phyloP scores from a whole-genome alignment of 495 filamentous ascomycete genomes.

The Penicillium paradoxum region DNA sequence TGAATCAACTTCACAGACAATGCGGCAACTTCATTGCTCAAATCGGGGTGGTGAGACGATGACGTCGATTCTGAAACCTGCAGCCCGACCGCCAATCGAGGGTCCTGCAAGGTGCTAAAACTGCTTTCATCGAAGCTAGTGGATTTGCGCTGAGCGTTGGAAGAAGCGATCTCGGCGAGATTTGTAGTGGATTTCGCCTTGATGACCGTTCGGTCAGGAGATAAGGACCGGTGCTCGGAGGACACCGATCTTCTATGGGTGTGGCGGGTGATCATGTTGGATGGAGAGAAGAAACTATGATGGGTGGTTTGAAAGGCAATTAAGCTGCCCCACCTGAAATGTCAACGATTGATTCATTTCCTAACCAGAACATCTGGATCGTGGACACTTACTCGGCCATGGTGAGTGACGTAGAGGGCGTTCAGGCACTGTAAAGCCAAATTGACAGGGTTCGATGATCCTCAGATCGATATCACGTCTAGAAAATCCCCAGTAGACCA shows the following conservation, averaged over 20 bases:
- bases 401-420: constrained; percentile 28
- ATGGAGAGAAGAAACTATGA: constrained; percentile 35
- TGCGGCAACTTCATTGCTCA: constrained; percentile 82
- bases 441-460: background rate
- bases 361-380: background rate
- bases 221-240: constrained; percentile 36
- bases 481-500: constrained; percentile 3
- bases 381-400: constrained; percentile 44
- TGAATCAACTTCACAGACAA: constrained; percentile 93
- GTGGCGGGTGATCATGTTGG: constrained; percentile 43
- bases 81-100: constrained; percentile 32
- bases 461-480: constrained; percentile 12
- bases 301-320: constrained; percentile 45
- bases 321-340: constrained; percentile 23
- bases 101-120: constrained; percentile 51
- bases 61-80: constrained; percentile 38
- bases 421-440: constrained; percentile 16
- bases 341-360: constrained; percentile 5
- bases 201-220: constrained; percentile 37
- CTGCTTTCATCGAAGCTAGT: constrained; percentile 29
- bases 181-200: constrained; percentile 45
- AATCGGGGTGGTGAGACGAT: constrained; percentile 62
- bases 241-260: constrained; percentile 41
- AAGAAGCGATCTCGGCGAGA: constrained; percentile 26
- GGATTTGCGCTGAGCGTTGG: background rate